A percentile compares a stretch with the other conserved stretches of the same genome.
phyloP scores from a whole-genome alignment of 2,329 filamentous ascomycete species.

The Fusarium mangiferae region DNA sequence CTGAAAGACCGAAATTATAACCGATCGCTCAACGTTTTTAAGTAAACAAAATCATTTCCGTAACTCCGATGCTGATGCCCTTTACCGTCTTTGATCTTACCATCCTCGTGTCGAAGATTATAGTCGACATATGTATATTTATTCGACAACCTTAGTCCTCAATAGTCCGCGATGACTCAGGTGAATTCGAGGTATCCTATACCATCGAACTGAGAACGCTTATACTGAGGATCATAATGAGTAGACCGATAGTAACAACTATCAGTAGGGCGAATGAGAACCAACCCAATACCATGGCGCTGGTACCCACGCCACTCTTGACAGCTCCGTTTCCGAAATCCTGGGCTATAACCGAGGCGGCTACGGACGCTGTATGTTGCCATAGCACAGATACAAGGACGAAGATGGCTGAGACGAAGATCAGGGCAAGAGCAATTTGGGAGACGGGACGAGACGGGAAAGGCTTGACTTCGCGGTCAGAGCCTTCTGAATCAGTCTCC shows the following conservation, averaged over 20 bases:
- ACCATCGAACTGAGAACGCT: slow-evolving; percentile 75
- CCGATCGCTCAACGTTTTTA: slow-evolving; percentile 32
- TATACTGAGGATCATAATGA: slow-evolving; percentile 98
- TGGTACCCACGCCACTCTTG: slow-evolving; percentile 87
- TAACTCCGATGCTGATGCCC: slow-evolving; percentile 52
- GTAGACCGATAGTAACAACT: slow-evolving; percentile 91
- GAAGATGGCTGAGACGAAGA: slow-evolving; percentile 81
- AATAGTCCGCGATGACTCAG: slow-evolving; percentile 28
- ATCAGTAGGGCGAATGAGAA: slow-evolving; percentile 95
- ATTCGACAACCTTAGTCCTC: slow-evolving; percentile 26
- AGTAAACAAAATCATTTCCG: slow-evolving; percentile 40
- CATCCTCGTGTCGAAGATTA: slow-evolving; percentile 23
- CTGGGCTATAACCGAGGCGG: slow-evolving; percentile 91
- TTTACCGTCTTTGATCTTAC: slow-evolving; percentile 40
- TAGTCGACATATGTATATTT: slow-evolving; percentile 41
- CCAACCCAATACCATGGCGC: slow-evolving; percentile 97
- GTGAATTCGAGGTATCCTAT: slow-evolving; percentile 34
- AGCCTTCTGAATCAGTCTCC: slow-evolving; percentile 82
- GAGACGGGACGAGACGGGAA: slow-evolving; percentile 94
- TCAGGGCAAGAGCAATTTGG: slow-evolving; percentile 91
- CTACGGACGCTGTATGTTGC: slow-evolving; percentile 97
- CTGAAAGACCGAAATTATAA: slow-evolving; percentile 39
- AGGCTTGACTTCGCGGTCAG: slow-evolving; percentile 89
- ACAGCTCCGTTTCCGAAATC: slow-evolving; percentile 92
- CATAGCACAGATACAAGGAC: slow-evolving; percentile 81